phyloP scores from a whole-genome alignment of 345 rosid genomes.

The Boechera divaricarpa region DNA sequence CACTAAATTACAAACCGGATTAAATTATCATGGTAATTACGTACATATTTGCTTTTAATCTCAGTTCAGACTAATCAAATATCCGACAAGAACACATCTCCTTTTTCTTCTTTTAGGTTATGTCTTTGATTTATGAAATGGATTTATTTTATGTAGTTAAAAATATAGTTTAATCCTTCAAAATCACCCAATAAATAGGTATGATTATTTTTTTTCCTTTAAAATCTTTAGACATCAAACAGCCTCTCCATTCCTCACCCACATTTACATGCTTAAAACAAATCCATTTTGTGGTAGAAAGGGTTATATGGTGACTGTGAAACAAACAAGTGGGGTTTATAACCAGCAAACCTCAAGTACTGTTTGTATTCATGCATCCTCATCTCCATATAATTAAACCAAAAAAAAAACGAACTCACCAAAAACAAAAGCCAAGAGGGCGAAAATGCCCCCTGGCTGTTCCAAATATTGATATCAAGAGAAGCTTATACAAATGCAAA shows the following conservation, averaged over 20 bases:
- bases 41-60: too few relatives aligned
- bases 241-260: background rate
- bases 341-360: slow-evolving; percentile 36
- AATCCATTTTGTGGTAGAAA: background rate
- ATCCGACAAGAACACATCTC: background rate
- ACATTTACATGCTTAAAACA: background rate
- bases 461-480: slow-evolving; percentile 13
- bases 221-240: slow-evolving; percentile 7
- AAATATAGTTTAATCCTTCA: background rate
- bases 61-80: too few relatives aligned
- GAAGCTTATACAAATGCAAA: slow-evolving; percentile 38
- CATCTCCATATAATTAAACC: slow-evolving; percentile 27
- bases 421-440: slow-evolving; percentile 33
- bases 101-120: background rate
- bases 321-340: slow-evolving; percentile 35
- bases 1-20: too few relatives aligned
- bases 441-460: slow-evolving; percentile 18
- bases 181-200: background rate
- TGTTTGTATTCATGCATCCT: slow-evolving; percentile 35
- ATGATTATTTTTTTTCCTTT: background rate
- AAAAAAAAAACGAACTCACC: slow-evolving; percentile 2
- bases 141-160: too few relatives aligned
- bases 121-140: background rate
- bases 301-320: slow-evolving; percentile 3
- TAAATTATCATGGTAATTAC: too few relatives aligned